phyloP scores from a whole-genome alignment of 768 basidiomycete genomes.

The Mycena kentingensis region DNA sequence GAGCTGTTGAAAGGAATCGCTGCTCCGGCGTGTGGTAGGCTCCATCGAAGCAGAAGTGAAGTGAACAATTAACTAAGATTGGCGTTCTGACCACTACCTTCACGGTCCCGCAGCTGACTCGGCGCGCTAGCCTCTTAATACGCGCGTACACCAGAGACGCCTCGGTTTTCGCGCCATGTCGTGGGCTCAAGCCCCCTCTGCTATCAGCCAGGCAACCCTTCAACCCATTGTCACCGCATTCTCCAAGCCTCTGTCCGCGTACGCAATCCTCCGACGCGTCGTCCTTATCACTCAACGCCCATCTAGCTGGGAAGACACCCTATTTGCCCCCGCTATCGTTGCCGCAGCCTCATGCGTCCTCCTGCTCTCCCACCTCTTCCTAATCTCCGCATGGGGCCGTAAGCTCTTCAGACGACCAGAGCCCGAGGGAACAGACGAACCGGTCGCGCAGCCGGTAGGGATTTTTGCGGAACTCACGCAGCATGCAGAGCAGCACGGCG shows the following conservation, averaged over 20 bases:
- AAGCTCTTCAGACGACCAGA: slow-evolving; percentile 8
- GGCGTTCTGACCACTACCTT: no score
- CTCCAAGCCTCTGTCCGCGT: slow-evolving; percentile 9
- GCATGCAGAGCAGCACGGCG: slow-evolving; percentile 48
- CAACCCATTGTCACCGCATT: slow-evolving; percentile 9
- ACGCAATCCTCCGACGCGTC: not conserved
- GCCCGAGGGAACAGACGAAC: slow-evolving; percentile 14
- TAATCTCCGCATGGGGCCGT: slow-evolving; percentile 14
- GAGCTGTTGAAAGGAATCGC: slow-evolving; percentile 38
- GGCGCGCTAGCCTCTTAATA: no score
- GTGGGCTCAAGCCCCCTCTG: slow-evolving; percentile 17
- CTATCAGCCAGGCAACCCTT: slow-evolving; percentile 7
- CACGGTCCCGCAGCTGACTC: no score
- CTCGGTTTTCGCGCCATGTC: no score
- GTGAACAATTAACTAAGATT: no score
- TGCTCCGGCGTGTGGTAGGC: no score
- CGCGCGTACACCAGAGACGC: no score
- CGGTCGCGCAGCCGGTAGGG: slow-evolving; percentile 28
- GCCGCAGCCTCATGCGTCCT: slow-evolving; percentile 36
- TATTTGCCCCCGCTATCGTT: slow-evolving; percentile 40
- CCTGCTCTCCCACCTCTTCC: slow-evolving; percentile 35
- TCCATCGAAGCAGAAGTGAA: no score
- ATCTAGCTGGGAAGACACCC: slow-evolving; percentile 25
- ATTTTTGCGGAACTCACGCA: slow-evolving; percentile 36
- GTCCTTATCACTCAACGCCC: not conserved